Conservation (phyloP, 805 yeast species). For the Isabelozyma pseudorhagii region DNA sequence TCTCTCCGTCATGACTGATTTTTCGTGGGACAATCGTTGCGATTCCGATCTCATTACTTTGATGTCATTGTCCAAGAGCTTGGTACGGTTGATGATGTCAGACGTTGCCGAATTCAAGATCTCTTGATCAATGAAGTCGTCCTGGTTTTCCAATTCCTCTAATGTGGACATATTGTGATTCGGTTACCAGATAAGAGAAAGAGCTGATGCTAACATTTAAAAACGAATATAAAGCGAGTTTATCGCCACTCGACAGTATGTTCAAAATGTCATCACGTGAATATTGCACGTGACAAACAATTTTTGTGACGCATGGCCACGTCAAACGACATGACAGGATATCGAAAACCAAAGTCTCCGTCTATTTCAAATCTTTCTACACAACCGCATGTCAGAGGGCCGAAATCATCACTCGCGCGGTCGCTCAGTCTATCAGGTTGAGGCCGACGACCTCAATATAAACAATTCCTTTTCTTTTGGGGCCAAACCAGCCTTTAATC, state of each 20-base stretch:
- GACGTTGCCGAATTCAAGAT: constrained; percentile 72
- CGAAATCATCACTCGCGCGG: not conserved
- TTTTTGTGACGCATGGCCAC: not conserved
- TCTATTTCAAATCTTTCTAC: not conserved
- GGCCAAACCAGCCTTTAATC: not conserved
- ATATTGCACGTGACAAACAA: not conserved
- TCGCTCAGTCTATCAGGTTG: not conserved
- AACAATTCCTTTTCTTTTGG: not conserved
- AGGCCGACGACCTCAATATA: not conserved
- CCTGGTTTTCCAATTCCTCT: constrained; percentile 71
- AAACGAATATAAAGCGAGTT: not conserved
- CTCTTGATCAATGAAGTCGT: constrained; percentile 74
- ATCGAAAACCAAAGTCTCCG: not conserved
- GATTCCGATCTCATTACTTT: constrained; percentile 91
- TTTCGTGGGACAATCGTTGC: constrained; percentile 88
- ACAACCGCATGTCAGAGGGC: not conserved
- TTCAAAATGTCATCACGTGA: not conserved
- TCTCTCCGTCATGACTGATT: constrained; percentile 86
- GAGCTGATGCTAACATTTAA: too few species aligned
- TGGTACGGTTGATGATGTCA: constrained; percentile 82
- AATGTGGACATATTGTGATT: constrained; percentile 63
- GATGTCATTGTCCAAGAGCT: constrained; percentile 89
- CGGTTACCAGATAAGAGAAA: not conserved
- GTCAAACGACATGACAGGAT: not conserved
- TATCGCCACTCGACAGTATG: not conserved